phyloP scores from a whole-genome alignment of 139 green algal genomes.

The Coelastrella sp. region DNA sequence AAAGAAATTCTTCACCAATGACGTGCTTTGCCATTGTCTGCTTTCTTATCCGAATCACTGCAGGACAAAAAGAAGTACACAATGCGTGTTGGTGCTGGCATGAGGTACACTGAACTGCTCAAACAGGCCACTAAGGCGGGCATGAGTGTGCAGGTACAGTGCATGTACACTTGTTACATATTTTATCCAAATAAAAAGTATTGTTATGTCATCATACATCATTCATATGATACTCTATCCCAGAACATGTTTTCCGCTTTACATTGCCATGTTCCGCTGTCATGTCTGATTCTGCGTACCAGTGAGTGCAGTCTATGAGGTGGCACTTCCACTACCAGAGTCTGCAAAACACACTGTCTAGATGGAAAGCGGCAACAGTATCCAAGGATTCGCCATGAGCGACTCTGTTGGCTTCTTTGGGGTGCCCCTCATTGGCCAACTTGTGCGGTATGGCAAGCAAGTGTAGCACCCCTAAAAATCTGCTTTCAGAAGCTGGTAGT shows the following conservation, averaged over 20 bases:
- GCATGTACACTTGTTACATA: no score
- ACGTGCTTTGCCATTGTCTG: not conserved
- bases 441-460: not conserved
- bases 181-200: no score
- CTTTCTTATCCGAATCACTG: not conserved
- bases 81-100: slow-evolving; percentile 31
- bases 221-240: no score
- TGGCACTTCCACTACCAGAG: not conserved
- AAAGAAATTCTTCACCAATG: not conserved
- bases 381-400: no score
- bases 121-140: not conserved
- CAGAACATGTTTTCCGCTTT: no score
- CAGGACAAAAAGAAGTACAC: not conserved
- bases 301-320: no score
- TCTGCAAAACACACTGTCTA: not conserved
- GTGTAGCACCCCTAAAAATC: not conserved
- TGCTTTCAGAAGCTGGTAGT: not conserved
- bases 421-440: not conserved
- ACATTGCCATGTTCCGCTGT: not conserved
- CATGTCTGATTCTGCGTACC: no score
- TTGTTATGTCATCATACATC: no score
- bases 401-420: not conserved
- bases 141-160: slow-evolving; percentile 36
- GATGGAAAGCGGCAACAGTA: not conserved
- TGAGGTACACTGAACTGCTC: slow-evolving; percentile 16